A percentile compares a stretch with the other conserved stretches of the same genome.
Conservation (phyloP, 2,329 filamentous ascomycete species). For the Aspergillus novoparasiticus region DNA sequence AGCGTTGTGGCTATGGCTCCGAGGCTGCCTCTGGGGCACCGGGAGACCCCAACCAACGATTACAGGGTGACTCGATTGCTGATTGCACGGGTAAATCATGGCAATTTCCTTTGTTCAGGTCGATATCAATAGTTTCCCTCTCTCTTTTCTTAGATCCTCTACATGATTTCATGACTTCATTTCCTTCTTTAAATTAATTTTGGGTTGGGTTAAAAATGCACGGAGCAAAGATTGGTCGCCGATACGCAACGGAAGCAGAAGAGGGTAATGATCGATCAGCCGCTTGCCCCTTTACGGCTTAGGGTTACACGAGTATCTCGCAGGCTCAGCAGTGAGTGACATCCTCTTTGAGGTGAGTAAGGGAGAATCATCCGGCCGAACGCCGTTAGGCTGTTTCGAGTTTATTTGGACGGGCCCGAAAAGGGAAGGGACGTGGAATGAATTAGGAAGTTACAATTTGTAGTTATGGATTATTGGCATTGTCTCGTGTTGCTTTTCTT, state of each 20-base stretch:
- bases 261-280: conserved; percentile 21
- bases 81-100: not conserved
- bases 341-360: not conserved
- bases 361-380: conserved; percentile 23
- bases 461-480: conserved; percentile 11
- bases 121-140: not conserved
- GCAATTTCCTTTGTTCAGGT: not conserved
- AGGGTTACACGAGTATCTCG: conserved; percentile 24
- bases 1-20: conserved; percentile 13
- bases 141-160: not conserved
- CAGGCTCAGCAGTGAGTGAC: conserved; percentile 1
- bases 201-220: not conserved
- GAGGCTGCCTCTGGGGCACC: not conserved
- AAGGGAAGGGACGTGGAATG: conserved; percentile 11
- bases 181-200: not conserved
- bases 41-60: not conserved
- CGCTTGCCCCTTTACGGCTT: conserved; percentile 15
- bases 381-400: conserved; percentile 45
- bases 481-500: conserved; percentile 6
- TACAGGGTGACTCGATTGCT: not conserved
- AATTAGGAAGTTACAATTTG: not conserved
- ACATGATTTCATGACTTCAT: not conserved
- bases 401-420: conserved; percentile 36
- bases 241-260: conserved; percentile 23
- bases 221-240: conserved; percentile 17